These are phyloP conservation scores for Ogataea naganishii DNA, from an alignment of 805 yeast genomes.

Conservation along the genomic window DNA sequence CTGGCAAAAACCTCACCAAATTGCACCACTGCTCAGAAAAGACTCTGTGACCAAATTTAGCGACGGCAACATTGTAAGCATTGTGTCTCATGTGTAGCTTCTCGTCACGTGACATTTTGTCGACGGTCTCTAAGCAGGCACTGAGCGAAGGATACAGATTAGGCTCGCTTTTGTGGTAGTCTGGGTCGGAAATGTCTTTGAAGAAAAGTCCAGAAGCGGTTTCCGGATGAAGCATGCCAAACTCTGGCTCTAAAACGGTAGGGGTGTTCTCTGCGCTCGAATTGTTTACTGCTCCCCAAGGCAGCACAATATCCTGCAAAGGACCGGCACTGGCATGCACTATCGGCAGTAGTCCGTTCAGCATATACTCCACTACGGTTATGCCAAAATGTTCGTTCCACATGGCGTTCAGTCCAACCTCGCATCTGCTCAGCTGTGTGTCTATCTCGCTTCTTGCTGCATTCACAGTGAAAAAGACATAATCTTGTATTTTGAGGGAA, in stretches of 20 bases:
- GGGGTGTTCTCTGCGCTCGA: slow-evolving; percentile 9
- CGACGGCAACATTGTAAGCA: slow-evolving; percentile 14
- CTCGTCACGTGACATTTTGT: slow-evolving; percentile 6
- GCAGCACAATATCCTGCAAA: slow-evolving; percentile 69
- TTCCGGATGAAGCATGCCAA: slow-evolving; percentile 6
- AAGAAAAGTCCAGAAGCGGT: slow-evolving; percentile 75
- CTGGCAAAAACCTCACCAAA: slow-evolving; percentile 6
- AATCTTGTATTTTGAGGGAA: slow-evolving; percentile 31
- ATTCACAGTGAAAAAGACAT: slow-evolving; percentile 53
- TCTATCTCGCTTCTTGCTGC: slow-evolving; percentile 61
- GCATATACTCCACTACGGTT: slow-evolving; percentile 88
- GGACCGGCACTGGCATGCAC: slow-evolving; percentile 98
- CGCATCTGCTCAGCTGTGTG: slow-evolving; percentile 41
- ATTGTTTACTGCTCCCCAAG: slow-evolving; percentile 29
- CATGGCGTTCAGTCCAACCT: slow-evolving; percentile 89
- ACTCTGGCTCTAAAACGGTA: slow-evolving; percentile 3
- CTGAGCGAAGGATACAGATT: slow-evolving; percentile 36
- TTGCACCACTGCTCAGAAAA: slow-evolving; percentile 17
- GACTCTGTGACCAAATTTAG: slow-evolving; percentile 18
- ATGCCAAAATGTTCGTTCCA: slow-evolving; percentile 99
- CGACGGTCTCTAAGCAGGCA: slow-evolving; percentile 34
- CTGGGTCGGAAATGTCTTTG: slow-evolving; percentile 65
- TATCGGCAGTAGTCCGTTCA: slow-evolving; percentile 79
- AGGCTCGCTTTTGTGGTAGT: slow-evolving; percentile 25
- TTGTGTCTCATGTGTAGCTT: slow-evolving; percentile 13